phyloP scores from a whole-genome alignment of 805 yeast species.

The Teunomyces atbi region DNA sequence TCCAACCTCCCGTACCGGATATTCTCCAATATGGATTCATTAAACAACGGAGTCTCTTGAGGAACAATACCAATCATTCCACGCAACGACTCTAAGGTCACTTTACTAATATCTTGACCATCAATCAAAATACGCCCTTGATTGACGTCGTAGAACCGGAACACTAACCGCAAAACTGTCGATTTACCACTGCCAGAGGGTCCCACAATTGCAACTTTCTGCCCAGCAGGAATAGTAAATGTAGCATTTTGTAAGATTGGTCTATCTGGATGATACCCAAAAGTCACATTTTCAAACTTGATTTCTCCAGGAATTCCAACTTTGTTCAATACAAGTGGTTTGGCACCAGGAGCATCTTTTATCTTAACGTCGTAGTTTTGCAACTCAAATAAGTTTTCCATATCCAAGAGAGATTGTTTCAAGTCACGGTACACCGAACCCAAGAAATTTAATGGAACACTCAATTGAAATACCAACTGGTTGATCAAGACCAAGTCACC shows the following conservation, averaged over 20 bases:
- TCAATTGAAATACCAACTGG: constrained; percentile 92
- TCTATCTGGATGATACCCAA: constrained; percentile 87
- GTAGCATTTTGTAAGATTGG: constrained; percentile 79
- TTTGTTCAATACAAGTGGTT: constrained; percentile 47
- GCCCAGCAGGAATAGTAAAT: constrained; percentile 86
- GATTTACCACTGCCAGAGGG: constrained; percentile 97
- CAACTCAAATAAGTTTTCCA: constrained; percentile 89
- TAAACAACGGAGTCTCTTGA: constrained; percentile 94
- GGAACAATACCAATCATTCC: constrained; percentile 87
- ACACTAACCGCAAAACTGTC: constrained; percentile 77
- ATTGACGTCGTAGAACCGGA: constrained; percentile 84
- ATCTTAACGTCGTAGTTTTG: constrained; percentile 73
- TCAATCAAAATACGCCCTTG: constrained; percentile 79
- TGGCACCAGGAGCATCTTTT: constrained; percentile 60
- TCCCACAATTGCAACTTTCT: constrained; percentile 92
- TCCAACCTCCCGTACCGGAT: constrained; percentile 78
- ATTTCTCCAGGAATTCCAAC: constrained; percentile 65
- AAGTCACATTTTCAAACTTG: constrained; percentile 83
- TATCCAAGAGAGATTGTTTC: constrained; percentile 88
- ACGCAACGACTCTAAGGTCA: constrained; percentile 74
- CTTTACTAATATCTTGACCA: constrained; percentile 80
- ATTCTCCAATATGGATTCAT: constrained; percentile 85
- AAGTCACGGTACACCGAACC: constrained; percentile 96
- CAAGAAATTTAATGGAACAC: constrained; percentile 90
- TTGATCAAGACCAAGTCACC: constrained; percentile 95